These are phyloP conservation scores for Sphagnum contortum DNA, from an alignment of 225 moss, liverwort and hornwort species.

Conservation along the genomic window DNA sequence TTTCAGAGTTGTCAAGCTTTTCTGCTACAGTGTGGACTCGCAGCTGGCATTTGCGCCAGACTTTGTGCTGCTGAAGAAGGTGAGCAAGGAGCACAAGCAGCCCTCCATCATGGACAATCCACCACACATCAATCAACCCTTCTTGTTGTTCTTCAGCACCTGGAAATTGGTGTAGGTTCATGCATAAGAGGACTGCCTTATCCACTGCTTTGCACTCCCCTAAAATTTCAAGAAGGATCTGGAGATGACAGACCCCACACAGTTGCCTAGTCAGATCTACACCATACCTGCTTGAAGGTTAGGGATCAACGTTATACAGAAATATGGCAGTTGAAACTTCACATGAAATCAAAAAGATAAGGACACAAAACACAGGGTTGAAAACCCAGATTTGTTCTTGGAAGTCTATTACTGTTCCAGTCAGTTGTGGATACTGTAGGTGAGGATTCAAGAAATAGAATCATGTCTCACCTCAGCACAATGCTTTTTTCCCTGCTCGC, in stretches of 20 bases:
- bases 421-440: too few species aligned
- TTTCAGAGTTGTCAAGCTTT: conserved; percentile 63
- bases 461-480: conserved; percentile 46
- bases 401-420: too few species aligned
- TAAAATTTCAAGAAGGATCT: conserved; percentile 78
- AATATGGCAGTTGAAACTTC: too few species aligned
- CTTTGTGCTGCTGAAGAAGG: conserved; percentile 79
- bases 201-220: conserved; percentile 76
- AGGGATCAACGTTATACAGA: too few species aligned
- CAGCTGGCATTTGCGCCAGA: conserved; percentile 88
- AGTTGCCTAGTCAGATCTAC: too few species aligned
- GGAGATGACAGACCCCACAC: background rate
- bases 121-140: conserved; percentile 92
- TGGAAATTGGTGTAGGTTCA: conserved; percentile 83
- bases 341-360: too few species aligned
- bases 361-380: too few species aligned
- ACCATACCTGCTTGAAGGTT: too few species aligned
- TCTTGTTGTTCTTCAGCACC: conserved; percentile 65
- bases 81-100: conserved; percentile 86
- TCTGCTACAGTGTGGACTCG: conserved; percentile 83
- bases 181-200: conserved; percentile 86
- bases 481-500: conserved; percentile 50
- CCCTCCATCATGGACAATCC: conserved; percentile 97
- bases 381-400: too few species aligned
- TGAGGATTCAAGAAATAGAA: too few species aligned